phyloP scores from a whole-genome alignment of 176 grass and related monocot species.

The Saccharum spontaneum region DNA sequence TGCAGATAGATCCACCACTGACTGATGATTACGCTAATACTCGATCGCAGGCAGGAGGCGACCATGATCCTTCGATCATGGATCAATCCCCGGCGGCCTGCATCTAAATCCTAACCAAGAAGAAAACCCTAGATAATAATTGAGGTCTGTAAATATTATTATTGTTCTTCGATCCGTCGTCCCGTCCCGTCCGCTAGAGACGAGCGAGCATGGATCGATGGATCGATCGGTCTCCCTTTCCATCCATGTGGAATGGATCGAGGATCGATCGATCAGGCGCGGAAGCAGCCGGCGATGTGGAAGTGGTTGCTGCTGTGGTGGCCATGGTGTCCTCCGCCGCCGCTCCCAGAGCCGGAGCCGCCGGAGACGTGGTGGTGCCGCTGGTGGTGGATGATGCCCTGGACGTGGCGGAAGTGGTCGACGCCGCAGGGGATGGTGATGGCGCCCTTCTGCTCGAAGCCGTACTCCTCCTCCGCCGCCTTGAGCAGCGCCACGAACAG shows the following conservation, averaged over 20 bases:
- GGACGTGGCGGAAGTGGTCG: constrained; percentile 76
- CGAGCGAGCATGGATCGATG: neutral
- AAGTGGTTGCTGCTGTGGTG: constrained; percentile 32
- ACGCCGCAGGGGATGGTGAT: constrained; percentile 94
- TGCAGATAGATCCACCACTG: constrained; percentile 13
- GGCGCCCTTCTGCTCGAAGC: constrained; percentile 82
- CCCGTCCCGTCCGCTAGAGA: neutral
- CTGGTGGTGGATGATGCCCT: constrained; percentile 65
- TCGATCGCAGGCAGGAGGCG: neutral
- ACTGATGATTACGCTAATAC: neutral
- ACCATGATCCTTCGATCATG: constrained; percentile 46
- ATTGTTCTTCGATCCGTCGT: neutral
- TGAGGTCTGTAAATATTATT: neutral
- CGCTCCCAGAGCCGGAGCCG: neutral
- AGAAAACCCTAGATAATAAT: constrained; percentile 2
- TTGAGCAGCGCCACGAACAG: constrained; percentile 73
- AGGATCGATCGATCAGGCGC: constrained; percentile 20
- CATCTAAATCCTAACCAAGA: constrained; percentile 27
- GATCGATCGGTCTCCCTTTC: neutral
- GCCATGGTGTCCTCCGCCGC: constrained; percentile 15
- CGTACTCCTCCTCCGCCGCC: constrained; percentile 92
- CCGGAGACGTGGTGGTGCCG: neutral
- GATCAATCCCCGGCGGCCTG: neutral
- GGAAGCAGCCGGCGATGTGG: constrained; percentile 79
- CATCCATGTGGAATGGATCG: neutral